These are phyloP conservation scores for Neonectria sp. DNA, from an alignment of 2,329 filamentous ascomycete species.

Conservation along the genomic window DNA sequence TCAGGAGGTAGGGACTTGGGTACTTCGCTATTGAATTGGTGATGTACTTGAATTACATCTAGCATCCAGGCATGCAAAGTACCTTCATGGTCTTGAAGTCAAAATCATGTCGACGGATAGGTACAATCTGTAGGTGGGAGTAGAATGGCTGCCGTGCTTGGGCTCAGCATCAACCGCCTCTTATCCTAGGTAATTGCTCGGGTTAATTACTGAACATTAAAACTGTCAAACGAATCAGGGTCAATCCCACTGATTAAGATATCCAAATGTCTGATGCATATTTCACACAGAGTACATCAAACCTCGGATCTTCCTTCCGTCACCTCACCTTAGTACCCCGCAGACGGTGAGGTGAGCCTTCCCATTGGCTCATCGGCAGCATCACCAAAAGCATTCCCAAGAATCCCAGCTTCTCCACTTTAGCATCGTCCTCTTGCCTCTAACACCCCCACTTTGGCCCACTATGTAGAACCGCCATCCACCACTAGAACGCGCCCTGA, in stretches of 20 bases:
- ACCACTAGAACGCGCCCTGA: constrained; percentile 36
- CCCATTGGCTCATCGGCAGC: constrained; percentile 7
- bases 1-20: too few relatives aligned
- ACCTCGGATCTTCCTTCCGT: background rate
- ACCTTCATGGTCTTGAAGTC: background rate
- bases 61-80: background rate
- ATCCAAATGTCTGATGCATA: background rate
- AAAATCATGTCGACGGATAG: background rate
- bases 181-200: background rate
- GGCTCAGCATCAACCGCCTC: background rate
- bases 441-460: constrained; percentile 21
- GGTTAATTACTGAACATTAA: background rate
- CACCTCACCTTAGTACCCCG: background rate
- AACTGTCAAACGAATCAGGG: too few relatives aligned
- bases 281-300: background rate
- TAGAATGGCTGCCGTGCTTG: too few relatives aligned
- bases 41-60: background rate
- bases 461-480: constrained; percentile 38
- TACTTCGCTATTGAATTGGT: too few relatives aligned
- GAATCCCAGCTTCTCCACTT: constrained; percentile 24
- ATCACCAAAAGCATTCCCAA: background rate
- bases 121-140: too few relatives aligned
- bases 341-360: background rate
- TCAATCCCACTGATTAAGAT: background rate
- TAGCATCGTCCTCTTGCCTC: constrained; percentile 21